A percentile compares a stretch with the other conserved stretches of the same genome.
Conservation (phyloP, 495 filamentous ascomycete genomes). For the Aspergillus heteromorphus region DNA sequence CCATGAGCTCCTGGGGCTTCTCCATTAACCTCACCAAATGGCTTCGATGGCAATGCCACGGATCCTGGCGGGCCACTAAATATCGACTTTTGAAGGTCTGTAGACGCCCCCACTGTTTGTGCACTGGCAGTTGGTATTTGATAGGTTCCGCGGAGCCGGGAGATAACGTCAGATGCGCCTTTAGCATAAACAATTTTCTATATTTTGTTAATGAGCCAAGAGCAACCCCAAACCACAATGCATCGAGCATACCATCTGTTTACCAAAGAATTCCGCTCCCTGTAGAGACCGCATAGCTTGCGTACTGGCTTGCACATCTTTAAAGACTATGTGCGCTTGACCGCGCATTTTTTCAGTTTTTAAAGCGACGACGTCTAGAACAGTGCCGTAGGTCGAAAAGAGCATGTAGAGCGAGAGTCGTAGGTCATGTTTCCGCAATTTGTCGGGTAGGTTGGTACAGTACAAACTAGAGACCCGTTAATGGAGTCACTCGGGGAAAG, state of each 20-base stretch:
- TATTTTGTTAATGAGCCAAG: slow-evolving; percentile 8
- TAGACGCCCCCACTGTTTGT: slow-evolving; percentile 51
- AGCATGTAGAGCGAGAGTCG: slow-evolving; percentile 82
- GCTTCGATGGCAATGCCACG: slow-evolving; percentile 35
- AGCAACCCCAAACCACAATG: background rate
- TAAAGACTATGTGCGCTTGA: slow-evolving; percentile 88
- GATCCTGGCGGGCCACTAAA: slow-evolving; percentile 62
- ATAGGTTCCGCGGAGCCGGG: slow-evolving; percentile 88
- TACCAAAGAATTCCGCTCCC: slow-evolving; percentile 81
- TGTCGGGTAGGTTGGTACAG: slow-evolving; percentile 76
- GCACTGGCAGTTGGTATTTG: slow-evolving; percentile 50
- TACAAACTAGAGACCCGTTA: slow-evolving; percentile 62
- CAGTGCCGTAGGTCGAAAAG: slow-evolving; percentile 87
- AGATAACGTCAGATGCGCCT: slow-evolving; percentile 74
- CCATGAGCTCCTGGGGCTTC: slow-evolving; percentile 31
- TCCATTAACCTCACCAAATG: slow-evolving; percentile 32
- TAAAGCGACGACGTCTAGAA: slow-evolving; percentile 89
- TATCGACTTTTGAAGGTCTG: slow-evolving; percentile 75
- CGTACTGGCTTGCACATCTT: slow-evolving; percentile 79
- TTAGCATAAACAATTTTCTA: slow-evolving; percentile 89
- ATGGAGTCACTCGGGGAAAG: slow-evolving; percentile 5
- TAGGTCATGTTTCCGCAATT: slow-evolving; percentile 80
- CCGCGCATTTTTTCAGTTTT: slow-evolving; percentile 88
- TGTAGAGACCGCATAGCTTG: slow-evolving; percentile 86
- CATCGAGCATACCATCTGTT: slow-evolving; percentile 64